Percentiles rank a stretch among this genome's conserved stretches.
phyloP scores from a whole-genome alignment of 345 rosid genomes.

The Dovyalis caffra region DNA sequence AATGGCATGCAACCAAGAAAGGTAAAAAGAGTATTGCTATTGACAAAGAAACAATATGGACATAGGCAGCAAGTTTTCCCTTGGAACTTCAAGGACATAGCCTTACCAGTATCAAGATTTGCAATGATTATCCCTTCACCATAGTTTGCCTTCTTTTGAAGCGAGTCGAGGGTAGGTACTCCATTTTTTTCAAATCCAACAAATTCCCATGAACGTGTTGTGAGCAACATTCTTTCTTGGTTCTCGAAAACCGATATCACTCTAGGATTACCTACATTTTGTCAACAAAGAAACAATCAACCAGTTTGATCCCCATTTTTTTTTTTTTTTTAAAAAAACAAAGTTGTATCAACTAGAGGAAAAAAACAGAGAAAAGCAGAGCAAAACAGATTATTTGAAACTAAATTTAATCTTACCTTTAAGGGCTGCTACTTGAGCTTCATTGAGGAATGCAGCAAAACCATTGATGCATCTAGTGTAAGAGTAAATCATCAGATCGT shows the following conservation, averaged over 20 bases:
- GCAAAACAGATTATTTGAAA: background rate
- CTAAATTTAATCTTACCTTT: background rate
- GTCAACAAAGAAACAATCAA: too few species aligned
- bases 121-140: conserved; percentile 24
- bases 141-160: conserved; percentile 16
- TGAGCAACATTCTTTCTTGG: conserved; percentile 17
- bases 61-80: background rate
- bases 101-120: conserved; percentile 25
- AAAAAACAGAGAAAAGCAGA: background rate
- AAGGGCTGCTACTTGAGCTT: conserved; percentile 7
- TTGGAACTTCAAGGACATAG: too few species aligned
- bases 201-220: conserved; percentile 34
- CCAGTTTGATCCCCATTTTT: too few species aligned
- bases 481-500: conserved; percentile 1
- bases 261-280: conserved; percentile 8
- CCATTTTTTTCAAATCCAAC: conserved; percentile 22
- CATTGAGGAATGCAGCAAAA: conserved; percentile 15
- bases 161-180: background rate
- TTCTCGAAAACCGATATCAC: conserved; percentile 21
- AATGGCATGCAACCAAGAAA: background rate
- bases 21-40: too few species aligned
- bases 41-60: background rate
- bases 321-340: too few species aligned
- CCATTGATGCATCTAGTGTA: conserved; percentile 14
- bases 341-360: background rate